Base-by-base conservation (phyloP, 495 filamentous ascomycete genomes). In the Penicillium cataractarum region DNA sequence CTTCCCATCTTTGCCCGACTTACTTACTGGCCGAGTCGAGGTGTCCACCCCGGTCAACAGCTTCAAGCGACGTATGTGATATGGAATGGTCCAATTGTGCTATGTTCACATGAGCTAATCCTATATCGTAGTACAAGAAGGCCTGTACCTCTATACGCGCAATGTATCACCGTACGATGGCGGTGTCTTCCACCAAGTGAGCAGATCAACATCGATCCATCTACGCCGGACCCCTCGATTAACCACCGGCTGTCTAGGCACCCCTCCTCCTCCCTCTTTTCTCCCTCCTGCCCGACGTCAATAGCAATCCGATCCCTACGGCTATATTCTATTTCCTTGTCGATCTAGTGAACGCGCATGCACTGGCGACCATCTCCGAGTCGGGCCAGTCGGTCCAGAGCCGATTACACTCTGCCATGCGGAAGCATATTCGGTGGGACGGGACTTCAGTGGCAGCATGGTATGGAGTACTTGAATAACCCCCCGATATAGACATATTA, bases 101-200 rank as follows among this genome's bases (percentile, higher is more conserved):
- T 37, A 40, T 13, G 57, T 8, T 44, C n/a, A 33, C 24, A 55
- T n/a, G 48, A 40, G 26, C 55, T 67, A 54, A 62, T 27, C 0
- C 24, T n/a, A 6, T 1, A 29, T n/a, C n/a, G n/a, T 44, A 97
- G 92, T 99, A 55, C 93, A 97, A 78, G 95, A 99, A 79, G 95
- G 95, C 31, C 81, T 99, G 50, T 98, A 96, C 71, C 87, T 99
- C 4, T 97, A 98, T 70, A 93, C 89, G 56, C 92, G 93, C 68
- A 95, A 97, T 83, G 91, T 97, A 27, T 97, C 93, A 53, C 95
- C 95, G 0, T 99, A 98, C 76, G 93, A 99, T 75, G 95, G 95
- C 59, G 95, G 95, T 61, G 92, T 98, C 73, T 99, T 92, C 76
- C 93, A 99, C 80, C 95, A 99, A 78, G 89, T 89, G 76, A 55